Evolutionary conservation across 2,329 filamentous ascomycete species (phyloP).

Genomic region (Diaporthe sp.): DNA sequence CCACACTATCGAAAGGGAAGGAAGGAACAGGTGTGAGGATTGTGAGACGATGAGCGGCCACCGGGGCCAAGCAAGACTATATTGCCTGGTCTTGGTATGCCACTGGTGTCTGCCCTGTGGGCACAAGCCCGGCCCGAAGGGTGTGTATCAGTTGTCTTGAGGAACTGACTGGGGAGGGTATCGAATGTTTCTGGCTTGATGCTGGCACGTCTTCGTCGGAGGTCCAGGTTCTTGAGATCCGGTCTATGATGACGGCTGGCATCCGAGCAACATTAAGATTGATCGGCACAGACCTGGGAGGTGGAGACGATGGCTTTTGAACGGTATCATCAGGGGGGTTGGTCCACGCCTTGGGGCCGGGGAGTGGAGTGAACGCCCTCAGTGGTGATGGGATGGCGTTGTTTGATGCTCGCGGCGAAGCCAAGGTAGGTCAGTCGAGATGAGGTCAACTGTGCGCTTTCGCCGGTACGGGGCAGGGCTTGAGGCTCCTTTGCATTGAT

Average conservation of each 20-base stretch:
- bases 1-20: conserved; percentile 52
- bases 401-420: conserved; percentile 38
- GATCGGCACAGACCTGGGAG: conserved; percentile 42
- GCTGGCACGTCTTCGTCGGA: conserved; percentile 56
- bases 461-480: conserved; percentile 39
- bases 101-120: conserved; percentile 52
- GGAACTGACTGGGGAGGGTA: conserved; percentile 51
- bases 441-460: conserved; percentile 35
- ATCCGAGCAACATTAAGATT: conserved; percentile 64
- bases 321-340: conserved; percentile 28
- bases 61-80: conserved; percentile 46
- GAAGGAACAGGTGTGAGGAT: conserved; percentile 45
- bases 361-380: conserved; percentile 31
- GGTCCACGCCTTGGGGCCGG: conserved; percentile 9
- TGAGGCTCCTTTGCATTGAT: conserved; percentile 48
- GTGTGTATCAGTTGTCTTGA: conserved; percentile 55
- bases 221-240: conserved; percentile 63
- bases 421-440: conserved; percentile 35
- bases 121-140: conserved; percentile 52
- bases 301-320: conserved; percentile 33
- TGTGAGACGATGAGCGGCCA: conserved; percentile 40
- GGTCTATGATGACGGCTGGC: conserved; percentile 66
- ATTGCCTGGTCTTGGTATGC: conserved; percentile 44
- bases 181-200: conserved; percentile 56
- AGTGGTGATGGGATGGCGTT: conserved; percentile 37